These are phyloP conservation scores for Ceratobasidium sp. DNA, from an alignment of 1,284 basidiomycete species.

Conservation along the genomic window DNA sequence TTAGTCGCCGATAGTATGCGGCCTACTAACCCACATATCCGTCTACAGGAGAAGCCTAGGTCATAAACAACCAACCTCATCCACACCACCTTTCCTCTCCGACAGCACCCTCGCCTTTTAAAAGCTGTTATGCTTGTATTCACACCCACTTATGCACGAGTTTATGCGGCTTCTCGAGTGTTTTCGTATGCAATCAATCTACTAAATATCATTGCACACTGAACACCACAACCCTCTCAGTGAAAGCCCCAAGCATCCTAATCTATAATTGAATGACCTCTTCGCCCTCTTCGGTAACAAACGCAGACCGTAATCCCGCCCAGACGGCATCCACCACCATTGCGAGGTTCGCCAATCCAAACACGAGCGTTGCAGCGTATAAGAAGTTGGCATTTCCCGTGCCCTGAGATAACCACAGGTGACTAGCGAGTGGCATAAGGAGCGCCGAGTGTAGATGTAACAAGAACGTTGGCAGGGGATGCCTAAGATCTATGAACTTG, in stretches of 20 bases:
- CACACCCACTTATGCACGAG: constrained; percentile 40
- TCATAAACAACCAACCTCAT: constrained; percentile 62
- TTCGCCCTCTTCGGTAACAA: constrained; percentile 62
- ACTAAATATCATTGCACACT: background rate
- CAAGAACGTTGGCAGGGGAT: constrained; percentile 84
- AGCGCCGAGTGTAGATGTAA: constrained; percentile 84
- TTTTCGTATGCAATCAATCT: constrained; percentile 37
- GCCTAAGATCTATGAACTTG: constrained; percentile 69
- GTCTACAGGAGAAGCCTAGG: constrained; percentile 82
- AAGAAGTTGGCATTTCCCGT: constrained; percentile 99
- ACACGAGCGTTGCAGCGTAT: constrained; percentile 93
- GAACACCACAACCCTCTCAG: constrained; percentile 1
- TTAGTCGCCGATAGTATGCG: constrained; percentile 23
- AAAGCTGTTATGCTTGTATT: constrained; percentile 42
- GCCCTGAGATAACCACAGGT: constrained; percentile 89
- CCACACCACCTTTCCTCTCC: constrained; percentile 6
- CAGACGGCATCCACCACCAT: constrained; percentile 80
- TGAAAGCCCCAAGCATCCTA: background rate
- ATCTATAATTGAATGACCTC: constrained; percentile 60
- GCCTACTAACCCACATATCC: constrained; percentile 37
- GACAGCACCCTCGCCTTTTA: constrained; percentile 21
- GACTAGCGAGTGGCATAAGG: constrained; percentile 88
- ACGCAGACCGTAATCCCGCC: constrained; percentile 73
- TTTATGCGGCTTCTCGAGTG: constrained; percentile 38
- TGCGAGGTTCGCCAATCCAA: constrained; percentile 85